Base-by-base conservation (phyloP, 257 asterid species). In the Coffea canephora region DNA sequence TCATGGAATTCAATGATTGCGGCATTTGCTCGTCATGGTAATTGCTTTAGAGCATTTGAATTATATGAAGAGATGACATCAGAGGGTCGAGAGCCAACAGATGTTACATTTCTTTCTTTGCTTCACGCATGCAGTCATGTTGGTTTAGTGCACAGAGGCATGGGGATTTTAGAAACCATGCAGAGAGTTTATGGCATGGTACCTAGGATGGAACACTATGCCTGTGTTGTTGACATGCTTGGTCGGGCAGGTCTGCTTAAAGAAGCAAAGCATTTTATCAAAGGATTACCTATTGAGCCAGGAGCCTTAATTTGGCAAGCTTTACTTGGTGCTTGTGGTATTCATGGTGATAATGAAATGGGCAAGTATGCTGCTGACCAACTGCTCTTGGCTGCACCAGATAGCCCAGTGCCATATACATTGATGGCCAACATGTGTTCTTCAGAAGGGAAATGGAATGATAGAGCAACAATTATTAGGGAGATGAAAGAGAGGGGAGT, bases 1-100 rank as follows among this genome's bases (percentile, higher is more conserved):
- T 92, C 98, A 19, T 94, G 97, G 97, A 94, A 91, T 84, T 92
- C 95, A 70, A 84, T 94, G 80, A 92, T 94, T 80, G 94, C 97
- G 70, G 97, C 97, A 19, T 92, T 83, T 87, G 95, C 97, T 74
- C 95, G 97, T 61, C 96, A 91, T 69, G 97, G 97, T n/a, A 82
- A 91, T 31, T 91, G 91, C 77, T 64, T 65, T 74, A 87, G 84
- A 84, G 91, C 93, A 11, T 88, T 94, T 12, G 75, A 82, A 25
- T 79, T 84, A 34, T 91, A 90, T 31, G 87, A 91, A 62, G 85
- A 91, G 69, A 94, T 94, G 98, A 86, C 52, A 73, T 77, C 77
- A 41, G 77, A 83, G 4, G 88, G 83, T 7, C 79, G 91, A 73
- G 85, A 82, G 62, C 96, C 97, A 1, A 92, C 93, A 0, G 95